Conservation (phyloP, 2,329 filamentous ascomycete species). For the Samsoniella hepiali region DNA sequence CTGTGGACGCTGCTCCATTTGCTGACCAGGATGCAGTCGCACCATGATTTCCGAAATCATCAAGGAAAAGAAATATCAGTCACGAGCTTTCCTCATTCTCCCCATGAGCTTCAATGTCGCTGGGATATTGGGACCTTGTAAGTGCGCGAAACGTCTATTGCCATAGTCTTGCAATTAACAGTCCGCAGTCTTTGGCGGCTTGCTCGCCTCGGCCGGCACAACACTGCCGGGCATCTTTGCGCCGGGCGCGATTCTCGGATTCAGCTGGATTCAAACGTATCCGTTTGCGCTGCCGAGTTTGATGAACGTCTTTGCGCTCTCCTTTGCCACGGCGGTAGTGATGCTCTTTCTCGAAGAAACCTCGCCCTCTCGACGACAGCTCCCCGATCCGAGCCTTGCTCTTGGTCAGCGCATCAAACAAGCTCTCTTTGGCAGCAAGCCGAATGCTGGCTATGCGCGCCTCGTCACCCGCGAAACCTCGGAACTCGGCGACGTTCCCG, state of each 20-base stretch:
- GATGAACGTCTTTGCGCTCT: constrained; percentile 59
- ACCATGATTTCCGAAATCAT: constrained; percentile 50
- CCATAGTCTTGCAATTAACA: not conserved
- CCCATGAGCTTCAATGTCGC: constrained; percentile 49
- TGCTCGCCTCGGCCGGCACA: constrained; percentile 63
- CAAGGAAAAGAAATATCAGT: constrained; percentile 46
- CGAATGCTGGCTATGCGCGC: constrained; percentile 31
- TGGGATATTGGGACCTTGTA: constrained; percentile 44
- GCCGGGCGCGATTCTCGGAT: constrained; percentile 54
- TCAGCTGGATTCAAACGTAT: constrained; percentile 61
- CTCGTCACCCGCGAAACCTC: constrained; percentile 25
- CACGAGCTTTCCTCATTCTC: constrained; percentile 45
- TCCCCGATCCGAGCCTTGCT: constrained; percentile 44
- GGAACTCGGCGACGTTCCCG: not conserved
- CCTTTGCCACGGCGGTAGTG: constrained; percentile 51
- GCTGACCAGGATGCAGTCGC: constrained; percentile 29
- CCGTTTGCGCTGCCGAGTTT: constrained; percentile 70
- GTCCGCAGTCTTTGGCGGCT: constrained; percentile 54
- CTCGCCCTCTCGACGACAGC: constrained; percentile 42
- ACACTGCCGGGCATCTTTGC: constrained; percentile 64
- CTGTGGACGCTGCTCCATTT: not conserved
- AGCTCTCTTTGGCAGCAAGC: constrained; percentile 28
- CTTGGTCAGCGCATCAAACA: constrained; percentile 33
- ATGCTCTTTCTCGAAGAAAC: constrained; percentile 67
- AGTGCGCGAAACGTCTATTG: constrained; percentile 19